Conservation (phyloP, 1,139 yeast species). For the Yamadazyma kanchanaburiensis region DNA sequence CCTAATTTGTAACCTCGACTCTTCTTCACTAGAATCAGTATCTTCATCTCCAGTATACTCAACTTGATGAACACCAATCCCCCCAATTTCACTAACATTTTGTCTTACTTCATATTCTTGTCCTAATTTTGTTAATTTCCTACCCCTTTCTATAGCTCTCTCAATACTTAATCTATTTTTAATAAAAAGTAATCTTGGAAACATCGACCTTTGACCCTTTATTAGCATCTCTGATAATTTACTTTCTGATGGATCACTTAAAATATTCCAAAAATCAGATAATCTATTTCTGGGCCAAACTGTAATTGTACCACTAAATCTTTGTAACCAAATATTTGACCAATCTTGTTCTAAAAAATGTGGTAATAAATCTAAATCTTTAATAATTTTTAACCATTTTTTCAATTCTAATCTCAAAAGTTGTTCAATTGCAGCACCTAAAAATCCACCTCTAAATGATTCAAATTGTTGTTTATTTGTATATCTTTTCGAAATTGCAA, state of each 20-base stretch:
- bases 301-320: constrained; percentile 72
- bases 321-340: constrained; percentile 74
- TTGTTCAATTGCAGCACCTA: constrained; percentile 71
- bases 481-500: constrained; percentile 51
- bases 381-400: constrained; percentile 70
- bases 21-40: constrained; percentile 19
- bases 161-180: constrained; percentile 63
- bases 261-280: constrained; percentile 59
- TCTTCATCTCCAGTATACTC: constrained; percentile 15
- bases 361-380: constrained; percentile 66
- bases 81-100: constrained; percentile 2
- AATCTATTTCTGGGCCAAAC: constrained; percentile 68
- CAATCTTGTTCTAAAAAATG: constrained; percentile 73
- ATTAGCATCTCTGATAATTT: constrained; percentile 52
- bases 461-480: constrained; percentile 36
- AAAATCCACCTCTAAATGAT: constrained; percentile 69
- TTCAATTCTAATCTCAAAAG: constrained; percentile 66
- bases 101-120: constrained; percentile 11
- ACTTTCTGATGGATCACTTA: constrained; percentile 66
- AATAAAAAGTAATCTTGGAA: constrained; percentile 63
- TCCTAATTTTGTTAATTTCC: constrained; percentile 19
- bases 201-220: constrained; percentile 66
- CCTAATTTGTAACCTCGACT: constrained; percentile 4
- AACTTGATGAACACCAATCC: constrained; percentile 5
- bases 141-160: constrained; percentile 57